Base-by-base conservation (phyloP, 1,139 yeast species). In the Candida pseudoviswanathii region DNA sequence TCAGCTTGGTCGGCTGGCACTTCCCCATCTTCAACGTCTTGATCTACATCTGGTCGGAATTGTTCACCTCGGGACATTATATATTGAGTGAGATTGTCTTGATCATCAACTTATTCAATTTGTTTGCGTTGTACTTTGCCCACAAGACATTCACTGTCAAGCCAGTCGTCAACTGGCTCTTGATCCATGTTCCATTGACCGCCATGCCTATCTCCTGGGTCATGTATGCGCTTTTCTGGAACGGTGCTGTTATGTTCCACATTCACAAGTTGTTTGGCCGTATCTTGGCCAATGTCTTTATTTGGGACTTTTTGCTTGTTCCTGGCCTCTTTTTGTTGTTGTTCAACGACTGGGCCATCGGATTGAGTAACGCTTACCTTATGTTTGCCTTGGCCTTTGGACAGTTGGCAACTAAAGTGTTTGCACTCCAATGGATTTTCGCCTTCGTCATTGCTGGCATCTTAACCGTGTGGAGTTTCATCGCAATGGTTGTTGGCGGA, bases 341-440 rank as follows among this genome's bases (percentile, higher is more conserved):
- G 41, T 85, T 78, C 64, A 81, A 82, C 54, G 96, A 89, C 68
- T 89, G 88, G 82, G 84, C 86, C 2, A 68, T 84, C 49, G 92
- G 90, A 6, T 66, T 86, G 43, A 71, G 84, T 45, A 73, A 84
- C 22, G 67, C 85, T 30, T 75, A 79, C 55, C 71, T 88, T 57
- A 72, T 77, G 54, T 76, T 86, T 55, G 92, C 88, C 31, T 65
- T 88, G 44, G 94, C 84, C 2, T 72, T 86, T 47, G 85, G 86
- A 50, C 96, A 88, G 68, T 65, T 88, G 52, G 75, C 84, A 61
- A 79, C 82, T 49, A 86, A 81, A 69, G 71, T 81, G 30, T 77
- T 88, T 70, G 94, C 94, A 2, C 75, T 88, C 54, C 96, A 88
- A 70, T 89, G 96, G 96, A 81, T 86, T 56, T 88, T 88, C 71